Conservation (phyloP, 129 eudicot genomes). For the Flaveria ramosissima region DNA sequence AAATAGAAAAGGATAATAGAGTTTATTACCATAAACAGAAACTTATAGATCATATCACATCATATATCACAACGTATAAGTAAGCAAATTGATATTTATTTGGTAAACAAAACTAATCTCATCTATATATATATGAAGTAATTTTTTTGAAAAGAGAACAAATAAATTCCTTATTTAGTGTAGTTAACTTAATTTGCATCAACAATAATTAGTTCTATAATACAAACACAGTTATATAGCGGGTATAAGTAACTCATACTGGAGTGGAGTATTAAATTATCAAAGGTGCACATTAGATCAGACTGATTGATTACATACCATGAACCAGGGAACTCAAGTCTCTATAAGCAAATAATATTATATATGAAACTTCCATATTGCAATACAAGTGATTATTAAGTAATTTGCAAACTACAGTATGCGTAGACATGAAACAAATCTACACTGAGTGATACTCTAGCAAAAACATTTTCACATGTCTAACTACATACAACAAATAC, state of each 20-base stretch:
- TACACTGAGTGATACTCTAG: not conserved
- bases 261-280: not conserved
- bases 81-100: not conserved
- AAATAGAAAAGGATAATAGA: not conserved
- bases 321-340: not conserved
- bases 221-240: not conserved
- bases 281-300: not conserved
- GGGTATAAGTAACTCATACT: not conserved
- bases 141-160: not conserved
- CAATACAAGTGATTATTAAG: not conserved
- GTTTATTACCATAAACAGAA: not conserved
- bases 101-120: slow-evolving; percentile 3
- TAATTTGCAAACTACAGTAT: not conserved
- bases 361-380: not conserved
- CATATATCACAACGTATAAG: not conserved
- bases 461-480: not conserved
- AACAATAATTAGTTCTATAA: not conserved
- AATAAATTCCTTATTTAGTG: not conserved
- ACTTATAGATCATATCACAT: not conserved
- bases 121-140: not conserved
- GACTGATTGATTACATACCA: not conserved
- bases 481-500: not conserved
- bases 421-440: not conserved
- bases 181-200: not conserved
- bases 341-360: not conserved